Percentiles rank a stretch among this genome's conserved stretches.
phyloP scores from a whole-genome alignment of 345 rosid genomes.

The Carallia pectinifolia region DNA sequence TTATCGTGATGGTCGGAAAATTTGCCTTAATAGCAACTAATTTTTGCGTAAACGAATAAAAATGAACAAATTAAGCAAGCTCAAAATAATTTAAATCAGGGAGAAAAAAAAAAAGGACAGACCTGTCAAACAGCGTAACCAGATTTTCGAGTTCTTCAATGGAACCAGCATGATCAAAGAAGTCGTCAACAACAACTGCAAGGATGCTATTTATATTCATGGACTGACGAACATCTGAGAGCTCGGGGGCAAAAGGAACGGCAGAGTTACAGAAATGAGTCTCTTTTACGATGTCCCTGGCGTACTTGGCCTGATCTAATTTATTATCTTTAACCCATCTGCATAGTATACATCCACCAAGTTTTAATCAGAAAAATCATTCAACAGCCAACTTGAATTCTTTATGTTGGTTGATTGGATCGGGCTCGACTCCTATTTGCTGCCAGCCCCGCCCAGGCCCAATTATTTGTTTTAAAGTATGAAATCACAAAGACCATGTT shows the following conservation, averaged over 20 bases:
- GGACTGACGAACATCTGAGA: constrained; percentile 7
- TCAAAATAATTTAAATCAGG: no score
- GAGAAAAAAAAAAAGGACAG: not conserved
- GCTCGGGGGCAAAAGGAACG: constrained; percentile 2
- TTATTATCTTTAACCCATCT: constrained; percentile 16
- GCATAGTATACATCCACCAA: not conserved
- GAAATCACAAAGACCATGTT: no score
- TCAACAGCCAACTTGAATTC: not conserved
- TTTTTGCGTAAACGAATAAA: no score
- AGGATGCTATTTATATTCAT: constrained; percentile 13
- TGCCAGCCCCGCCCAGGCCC: no score
- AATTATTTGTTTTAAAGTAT: no score
- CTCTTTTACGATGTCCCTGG: constrained; percentile 14
- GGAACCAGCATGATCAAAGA: constrained; percentile 18
- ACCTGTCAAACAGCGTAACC: constrained; percentile 13
- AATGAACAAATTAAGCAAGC: no score
- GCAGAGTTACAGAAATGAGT: constrained; percentile 10
- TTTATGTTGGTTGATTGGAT: not conserved
- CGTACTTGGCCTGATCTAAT: constrained; percentile 11
- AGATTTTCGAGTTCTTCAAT: constrained; percentile 15
- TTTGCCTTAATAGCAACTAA: no score
- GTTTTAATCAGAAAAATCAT: not conserved
- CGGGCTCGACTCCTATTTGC: no score
- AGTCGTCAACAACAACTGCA: constrained; percentile 11
- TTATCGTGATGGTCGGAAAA: no score